These are phyloP conservation scores for Suhomyces vadensis DNA, from an alignment of 805 yeast species.

Conservation along the genomic window DNA sequence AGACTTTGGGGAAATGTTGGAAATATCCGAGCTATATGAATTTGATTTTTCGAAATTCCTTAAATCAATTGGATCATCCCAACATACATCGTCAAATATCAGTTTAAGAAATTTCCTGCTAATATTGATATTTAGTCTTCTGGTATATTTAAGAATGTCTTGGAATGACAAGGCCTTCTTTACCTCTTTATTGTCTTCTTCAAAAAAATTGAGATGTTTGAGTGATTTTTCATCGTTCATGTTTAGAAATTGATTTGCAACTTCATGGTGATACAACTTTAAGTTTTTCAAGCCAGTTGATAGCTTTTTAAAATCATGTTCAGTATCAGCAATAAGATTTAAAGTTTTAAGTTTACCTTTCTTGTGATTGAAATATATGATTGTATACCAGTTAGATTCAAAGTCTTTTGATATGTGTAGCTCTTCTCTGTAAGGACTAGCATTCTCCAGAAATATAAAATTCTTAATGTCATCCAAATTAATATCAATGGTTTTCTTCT, in stretches of 20 bases:
- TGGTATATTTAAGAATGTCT: constrained; percentile 66
- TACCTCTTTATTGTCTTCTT: constrained; percentile 17
- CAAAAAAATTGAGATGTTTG: constrained; percentile 29
- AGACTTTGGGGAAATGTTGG: background rate
- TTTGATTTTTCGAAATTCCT: too few relatives aligned
- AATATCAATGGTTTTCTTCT: constrained; percentile 27
- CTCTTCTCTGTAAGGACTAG: constrained; percentile 84
- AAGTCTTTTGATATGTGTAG: constrained; percentile 68
- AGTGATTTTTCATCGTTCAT: background rate
- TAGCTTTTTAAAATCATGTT: constrained; percentile 56
- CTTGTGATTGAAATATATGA: constrained; percentile 63
- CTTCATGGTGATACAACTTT: constrained; percentile 58
- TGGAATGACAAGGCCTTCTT: constrained; percentile 52
- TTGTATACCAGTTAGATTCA: constrained; percentile 73
- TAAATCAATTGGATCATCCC: constrained; percentile 15
- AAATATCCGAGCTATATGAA: too few relatives aligned
- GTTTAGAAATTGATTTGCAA: constrained; percentile 52
- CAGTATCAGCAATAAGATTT: constrained; percentile 73
- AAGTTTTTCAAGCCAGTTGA: constrained; percentile 59
- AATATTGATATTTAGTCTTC: constrained; percentile 70
- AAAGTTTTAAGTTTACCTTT: constrained; percentile 71
- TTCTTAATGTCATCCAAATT: constrained; percentile 64
- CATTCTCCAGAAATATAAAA: constrained; percentile 65
- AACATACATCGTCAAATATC: constrained; percentile 42
- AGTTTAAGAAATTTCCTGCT: constrained; percentile 49